These are phyloP conservation scores for Tetracentron sinense DNA, from an alignment of 164 flowering plant genomes.

Conservation along the genomic window DNA sequence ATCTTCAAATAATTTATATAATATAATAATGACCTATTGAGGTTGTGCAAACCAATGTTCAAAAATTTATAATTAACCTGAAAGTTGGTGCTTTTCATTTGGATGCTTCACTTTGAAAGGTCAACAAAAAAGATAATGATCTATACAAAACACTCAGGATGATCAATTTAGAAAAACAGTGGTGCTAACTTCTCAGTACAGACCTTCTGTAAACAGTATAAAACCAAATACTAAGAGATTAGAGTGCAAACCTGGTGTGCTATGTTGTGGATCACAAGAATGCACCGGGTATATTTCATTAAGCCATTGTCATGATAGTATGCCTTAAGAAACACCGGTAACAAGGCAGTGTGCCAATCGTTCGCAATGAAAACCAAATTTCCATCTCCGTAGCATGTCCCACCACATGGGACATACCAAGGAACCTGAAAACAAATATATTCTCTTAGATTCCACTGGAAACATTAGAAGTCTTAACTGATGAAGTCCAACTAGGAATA, in stretches of 20 bases:
- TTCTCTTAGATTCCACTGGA: conserved; percentile 12
- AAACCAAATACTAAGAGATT: background rate
- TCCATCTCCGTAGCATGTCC: conserved; percentile 96
- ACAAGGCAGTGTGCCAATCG: background rate
- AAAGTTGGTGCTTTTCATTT: background rate
- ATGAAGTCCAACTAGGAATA: background rate
- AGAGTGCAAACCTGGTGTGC: conserved; percentile 84
- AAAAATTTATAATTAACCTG: background rate
- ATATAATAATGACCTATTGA: background rate
- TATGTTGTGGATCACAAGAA: conserved; percentile 91
- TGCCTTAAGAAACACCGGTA: conserved; percentile 36
- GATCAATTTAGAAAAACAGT: background rate
- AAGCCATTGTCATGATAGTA: conserved; percentile 87
- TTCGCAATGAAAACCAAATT: conserved; percentile 34
- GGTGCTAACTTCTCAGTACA: background rate
- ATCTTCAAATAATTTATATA: too few relatives aligned
- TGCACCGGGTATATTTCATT: conserved; percentile 75
- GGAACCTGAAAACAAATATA: conserved; percentile 59
- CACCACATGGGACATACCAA: conserved; percentile 97
- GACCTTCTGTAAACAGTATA: background rate
- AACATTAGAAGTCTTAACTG: background rate
- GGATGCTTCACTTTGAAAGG: background rate
- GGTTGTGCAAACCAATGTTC: background rate
- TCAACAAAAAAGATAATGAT: background rate
- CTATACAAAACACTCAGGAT: background rate